Conservation (phyloP, 2,329 filamentous ascomycete species). For the Plenodomus biglobosus region DNA sequence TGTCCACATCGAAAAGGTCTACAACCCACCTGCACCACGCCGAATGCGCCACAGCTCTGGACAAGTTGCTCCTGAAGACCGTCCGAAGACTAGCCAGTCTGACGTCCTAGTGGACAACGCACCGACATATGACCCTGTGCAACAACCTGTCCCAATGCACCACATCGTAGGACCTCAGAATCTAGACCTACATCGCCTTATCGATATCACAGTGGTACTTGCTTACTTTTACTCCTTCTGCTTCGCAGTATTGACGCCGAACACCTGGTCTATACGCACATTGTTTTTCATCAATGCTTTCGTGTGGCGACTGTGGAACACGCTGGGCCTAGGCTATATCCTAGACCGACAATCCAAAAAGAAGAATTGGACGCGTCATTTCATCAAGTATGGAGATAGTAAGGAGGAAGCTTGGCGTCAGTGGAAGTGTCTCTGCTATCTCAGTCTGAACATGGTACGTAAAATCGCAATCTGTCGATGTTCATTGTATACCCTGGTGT, state of each 20-base stretch:
- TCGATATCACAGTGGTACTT: conserved; percentile 78
- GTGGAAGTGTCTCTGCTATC: conserved; percentile 94
- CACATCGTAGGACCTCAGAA: conserved; percentile 81
- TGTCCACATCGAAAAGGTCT: conserved; percentile 96
- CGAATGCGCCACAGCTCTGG: conserved; percentile 54
- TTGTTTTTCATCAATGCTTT: conserved; percentile 81
- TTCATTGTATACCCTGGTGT: no score
- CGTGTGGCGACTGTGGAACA: conserved; percentile 88
- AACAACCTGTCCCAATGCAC: conserved; percentile 70
- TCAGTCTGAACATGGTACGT: conserved; percentile 74
- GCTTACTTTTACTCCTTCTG: conserved; percentile 73
- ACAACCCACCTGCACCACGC: conserved; percentile 85
- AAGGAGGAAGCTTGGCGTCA: conserved; percentile 92
- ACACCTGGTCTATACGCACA: conserved; percentile 71
- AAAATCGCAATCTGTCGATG: background rate
- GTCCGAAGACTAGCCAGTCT: conserved; percentile 39
- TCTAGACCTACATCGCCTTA: conserved; percentile 83
- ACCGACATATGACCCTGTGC: conserved; percentile 46
- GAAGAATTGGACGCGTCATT: conserved; percentile 96
- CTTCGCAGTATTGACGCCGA: conserved; percentile 74
- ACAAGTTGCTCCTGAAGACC: conserved; percentile 45
- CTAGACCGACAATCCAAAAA: conserved; percentile 82
- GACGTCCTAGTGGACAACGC: conserved; percentile 41
- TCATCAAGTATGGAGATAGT: conserved; percentile 92
- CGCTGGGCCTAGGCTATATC: conserved; percentile 80